Evolutionary conservation across 768 basidiomycete species (phyloP).

Genomic region (Tricholoma terreum): DNA sequence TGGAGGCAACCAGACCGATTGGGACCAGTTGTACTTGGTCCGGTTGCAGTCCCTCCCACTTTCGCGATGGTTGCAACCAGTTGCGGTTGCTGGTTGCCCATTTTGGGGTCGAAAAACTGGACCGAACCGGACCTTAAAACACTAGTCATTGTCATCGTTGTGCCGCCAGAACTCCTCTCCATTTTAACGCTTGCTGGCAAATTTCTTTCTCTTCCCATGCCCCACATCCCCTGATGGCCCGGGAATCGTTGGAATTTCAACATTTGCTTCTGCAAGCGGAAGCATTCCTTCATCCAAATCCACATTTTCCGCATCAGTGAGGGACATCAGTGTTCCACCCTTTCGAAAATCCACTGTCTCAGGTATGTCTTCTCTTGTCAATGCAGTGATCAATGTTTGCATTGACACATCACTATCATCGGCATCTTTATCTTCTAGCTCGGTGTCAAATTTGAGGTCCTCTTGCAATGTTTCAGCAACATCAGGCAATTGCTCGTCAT

Average conservation of each 20-base stretch:
- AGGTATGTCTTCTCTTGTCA: background rate
- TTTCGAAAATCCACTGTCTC: background rate
- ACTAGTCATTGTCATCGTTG: background rate
- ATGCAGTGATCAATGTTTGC: background rate
- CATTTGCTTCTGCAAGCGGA: background rate
- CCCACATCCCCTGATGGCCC: background rate
- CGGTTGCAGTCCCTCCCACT: no score
- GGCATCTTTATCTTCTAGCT: background rate
- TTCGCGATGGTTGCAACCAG: no score
- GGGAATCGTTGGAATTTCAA: background rate
- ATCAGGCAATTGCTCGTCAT: background rate
- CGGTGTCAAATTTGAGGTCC: background rate
- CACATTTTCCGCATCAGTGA: background rate
- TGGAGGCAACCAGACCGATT: no score
- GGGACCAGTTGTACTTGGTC: no score
- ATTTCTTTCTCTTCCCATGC: background rate
- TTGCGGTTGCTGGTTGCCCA: no score
- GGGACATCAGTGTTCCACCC: background rate
- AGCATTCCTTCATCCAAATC: background rate
- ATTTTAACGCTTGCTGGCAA: background rate
- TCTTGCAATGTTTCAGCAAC: background rate
- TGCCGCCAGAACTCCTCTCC: background rate
- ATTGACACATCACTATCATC: conserved; percentile 1
- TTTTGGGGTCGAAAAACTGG: no score
- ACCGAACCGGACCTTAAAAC: no score